These are phyloP conservation scores for Cystofilobasidium macerans DNA, from an alignment of 768 basidiomycete species.

Conservation along the genomic window DNA sequence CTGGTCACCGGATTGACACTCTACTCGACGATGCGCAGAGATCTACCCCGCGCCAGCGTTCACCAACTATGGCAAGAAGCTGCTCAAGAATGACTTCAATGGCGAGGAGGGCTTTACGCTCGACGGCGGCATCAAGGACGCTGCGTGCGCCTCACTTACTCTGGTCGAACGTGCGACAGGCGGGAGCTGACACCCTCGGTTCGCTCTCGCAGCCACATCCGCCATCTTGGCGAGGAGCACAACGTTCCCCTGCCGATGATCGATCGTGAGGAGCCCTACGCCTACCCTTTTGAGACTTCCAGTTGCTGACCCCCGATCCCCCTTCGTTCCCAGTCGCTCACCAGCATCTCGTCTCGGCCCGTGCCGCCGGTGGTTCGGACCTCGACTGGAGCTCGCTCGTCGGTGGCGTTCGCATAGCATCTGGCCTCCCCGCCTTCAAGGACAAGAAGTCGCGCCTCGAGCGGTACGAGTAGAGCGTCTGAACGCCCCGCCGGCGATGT, in stretches of 20 bases:
- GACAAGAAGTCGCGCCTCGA: conserved; percentile 12
- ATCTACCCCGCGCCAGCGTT: conserved; percentile 58
- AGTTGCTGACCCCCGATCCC: no score
- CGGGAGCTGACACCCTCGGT: no score
- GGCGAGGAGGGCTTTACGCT: conserved; percentile 64
- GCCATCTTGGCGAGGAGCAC: conserved; percentile 52
- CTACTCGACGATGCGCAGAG: conserved; percentile 42
- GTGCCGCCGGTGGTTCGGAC: conserved; percentile 53
- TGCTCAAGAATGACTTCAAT: conserved; percentile 57
- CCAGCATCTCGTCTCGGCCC: conserved; percentile 65
- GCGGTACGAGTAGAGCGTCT: conserved; percentile 6
- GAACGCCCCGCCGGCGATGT: no score
- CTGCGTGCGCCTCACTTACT: conserved; percentile 43
- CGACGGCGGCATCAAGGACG: conserved; percentile 81
- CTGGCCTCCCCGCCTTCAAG: conserved; percentile 46
- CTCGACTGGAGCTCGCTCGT: conserved; percentile 78
- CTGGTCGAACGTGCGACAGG: background rate
- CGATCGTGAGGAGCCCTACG: conserved; percentile 29
- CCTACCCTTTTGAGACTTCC: background rate
- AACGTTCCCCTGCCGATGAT: conserved; percentile 38
- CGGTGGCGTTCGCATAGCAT: conserved; percentile 62
- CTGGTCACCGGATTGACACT: no score
- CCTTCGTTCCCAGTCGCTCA: conserved; percentile 44
- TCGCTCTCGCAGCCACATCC: conserved; percentile 44
- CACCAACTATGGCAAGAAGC: conserved; percentile 43